These are phyloP conservation scores for Torulaspora indica DNA, from an alignment of 805 yeast species.

Conservation along the genomic window DNA sequence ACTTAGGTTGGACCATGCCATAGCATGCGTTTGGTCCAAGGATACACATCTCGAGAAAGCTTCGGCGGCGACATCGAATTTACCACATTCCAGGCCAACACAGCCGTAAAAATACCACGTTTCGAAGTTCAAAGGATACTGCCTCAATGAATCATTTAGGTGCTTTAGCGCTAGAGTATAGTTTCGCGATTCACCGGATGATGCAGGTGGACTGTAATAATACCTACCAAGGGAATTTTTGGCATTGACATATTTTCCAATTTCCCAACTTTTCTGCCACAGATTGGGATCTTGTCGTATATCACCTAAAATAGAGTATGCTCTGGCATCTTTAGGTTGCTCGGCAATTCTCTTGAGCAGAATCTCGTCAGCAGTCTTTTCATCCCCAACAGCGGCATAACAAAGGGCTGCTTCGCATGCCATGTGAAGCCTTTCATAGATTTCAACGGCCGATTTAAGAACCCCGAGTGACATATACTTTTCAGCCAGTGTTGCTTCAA, in stretches of 20 bases:
- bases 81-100: conserved; percentile 67
- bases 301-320: conserved; percentile 81
- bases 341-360: conserved; percentile 48
- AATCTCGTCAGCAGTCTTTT: conserved; percentile 56
- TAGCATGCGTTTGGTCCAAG: conserved; percentile 71
- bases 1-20: conserved; percentile 89
- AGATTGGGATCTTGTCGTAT: conserved; percentile 65
- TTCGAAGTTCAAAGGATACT: conserved; percentile 68
- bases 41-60: conserved; percentile 90
- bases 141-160: conserved; percentile 66
- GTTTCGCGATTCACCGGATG: conserved; percentile 49
- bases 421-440: conserved; percentile 73
- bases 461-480: conserved; percentile 82
- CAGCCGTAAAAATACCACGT: conserved; percentile 95
- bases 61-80: conserved; percentile 76
- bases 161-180: conserved; percentile 54
- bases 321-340: conserved; percentile 75
- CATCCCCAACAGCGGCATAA: conserved; percentile 79
- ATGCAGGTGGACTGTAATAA: conserved; percentile 59
- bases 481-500: conserved; percentile 81
- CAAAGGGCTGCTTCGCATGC: conserved; percentile 85
- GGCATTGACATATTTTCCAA: conserved; percentile 78
- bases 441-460: conserved; percentile 79
- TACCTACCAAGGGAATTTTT: conserved; percentile 75
- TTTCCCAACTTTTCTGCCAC: conserved; percentile 86